These are phyloP conservation scores for Arthrobotrys musiformis DNA, from an alignment of 2,329 filamentous ascomycete species.

Conservation along the genomic window DNA sequence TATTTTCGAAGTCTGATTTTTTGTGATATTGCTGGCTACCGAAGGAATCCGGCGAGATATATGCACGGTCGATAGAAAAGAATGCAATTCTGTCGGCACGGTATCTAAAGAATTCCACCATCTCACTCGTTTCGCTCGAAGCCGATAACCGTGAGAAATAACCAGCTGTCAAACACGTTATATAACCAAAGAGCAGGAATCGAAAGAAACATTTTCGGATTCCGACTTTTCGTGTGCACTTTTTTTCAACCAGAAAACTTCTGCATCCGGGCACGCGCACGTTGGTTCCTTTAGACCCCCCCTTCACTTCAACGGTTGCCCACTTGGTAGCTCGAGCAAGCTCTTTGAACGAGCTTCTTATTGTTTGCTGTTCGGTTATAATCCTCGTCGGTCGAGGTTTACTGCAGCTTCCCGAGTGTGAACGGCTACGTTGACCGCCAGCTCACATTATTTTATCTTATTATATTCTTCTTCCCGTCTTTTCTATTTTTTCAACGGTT, in stretches of 20 bases:
- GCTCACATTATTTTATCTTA: constrained; percentile 18
- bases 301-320: neutral
- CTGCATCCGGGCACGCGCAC: neutral
- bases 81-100: constrained; percentile 41
- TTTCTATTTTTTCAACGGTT: neutral
- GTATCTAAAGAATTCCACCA: constrained; percentile 37
- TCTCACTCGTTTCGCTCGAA: constrained; percentile 31
- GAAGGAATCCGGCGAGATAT: constrained; percentile 33
- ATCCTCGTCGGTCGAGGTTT: constrained; percentile 5
- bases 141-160: constrained; percentile 33
- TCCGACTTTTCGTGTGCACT: constrained; percentile 23
- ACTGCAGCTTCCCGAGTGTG: constrained; percentile 46
- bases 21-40: neutral
- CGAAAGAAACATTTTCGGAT: neutral
- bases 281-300: neutral
- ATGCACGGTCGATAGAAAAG: constrained; percentile 36
- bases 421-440: constrained; percentile 46
- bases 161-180: constrained; percentile 48
- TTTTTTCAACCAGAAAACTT: constrained; percentile 26
- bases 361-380: constrained; percentile 30
- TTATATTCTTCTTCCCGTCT: constrained; percentile 10
- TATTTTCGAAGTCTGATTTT: neutral
- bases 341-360: neutral
- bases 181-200: constrained; percentile 11
- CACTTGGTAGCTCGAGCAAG: neutral